Base-by-base conservation (phyloP, 23 red algal genomes). In the Gracilariopsis chorda region DNA sequence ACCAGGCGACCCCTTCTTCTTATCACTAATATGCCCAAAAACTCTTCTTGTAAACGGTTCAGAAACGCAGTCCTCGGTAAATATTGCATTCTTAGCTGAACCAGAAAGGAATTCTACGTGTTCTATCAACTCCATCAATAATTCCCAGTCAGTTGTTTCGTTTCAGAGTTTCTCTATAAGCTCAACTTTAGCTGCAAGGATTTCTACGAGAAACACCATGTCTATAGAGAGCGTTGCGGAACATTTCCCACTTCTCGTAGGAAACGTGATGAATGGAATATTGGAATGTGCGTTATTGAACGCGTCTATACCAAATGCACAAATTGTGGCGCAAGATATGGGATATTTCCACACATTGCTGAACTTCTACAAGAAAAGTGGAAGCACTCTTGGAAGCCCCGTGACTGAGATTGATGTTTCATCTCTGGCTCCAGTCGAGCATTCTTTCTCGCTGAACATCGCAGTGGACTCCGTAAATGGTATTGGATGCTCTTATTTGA, bases 401-500 rank as follows among this genome's bases (percentile, higher is more conserved):
- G 42, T 73, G 39, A 73, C 39, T 73, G 67, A 73, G 20, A 46
- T 73, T 47, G 67, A 73, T 27, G 47, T 36, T 2, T 73, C 67
- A 27, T 73, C 67, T 45, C 1, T 73, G 28, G 67, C 67, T 20
- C 67, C 67, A 0, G 33, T 73, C 20, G 67, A n/a, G 40, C 39
- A 73, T 14, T 45, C 67, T 20, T 73, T 73, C 28, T 47, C 67
- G 6, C 8, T 73, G 17, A 73, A 73, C 32, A 17, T 73, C 47
- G 67, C 67, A 7, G n/a, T 73, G 40, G 67, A 73, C 47, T 21
- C 67, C 67, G 47, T 4, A 7, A 42, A 46, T 27, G 67, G 67
- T 11, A 46, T 73, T 46, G 67, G 67, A 46, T 73, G 67, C 40
- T 73, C 67, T 20, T 73, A 73, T 24, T 42, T 73, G 20, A 73